These are phyloP conservation scores for Vitis cinerea DNA, from an alignment of 164 flowering plant species.

Conservation along the genomic window DNA sequence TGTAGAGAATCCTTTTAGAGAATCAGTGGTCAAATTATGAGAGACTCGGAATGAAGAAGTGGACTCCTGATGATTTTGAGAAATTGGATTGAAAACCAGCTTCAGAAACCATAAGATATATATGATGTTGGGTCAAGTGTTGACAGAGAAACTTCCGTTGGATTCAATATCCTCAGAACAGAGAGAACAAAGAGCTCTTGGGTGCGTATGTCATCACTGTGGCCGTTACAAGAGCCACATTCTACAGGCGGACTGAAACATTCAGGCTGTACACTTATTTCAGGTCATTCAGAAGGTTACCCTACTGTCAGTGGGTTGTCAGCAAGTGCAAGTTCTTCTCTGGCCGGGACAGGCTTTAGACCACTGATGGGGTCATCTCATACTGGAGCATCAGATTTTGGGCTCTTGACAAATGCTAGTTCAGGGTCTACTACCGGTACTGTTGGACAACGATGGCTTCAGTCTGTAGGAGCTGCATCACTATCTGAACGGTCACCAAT, in stretches of 20 bases:
- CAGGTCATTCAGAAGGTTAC: constrained; percentile 33
- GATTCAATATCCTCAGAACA: constrained; percentile 40
- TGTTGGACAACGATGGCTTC: constrained; percentile 35
- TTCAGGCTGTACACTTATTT: constrained; percentile 19
- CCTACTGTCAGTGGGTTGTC: constrained; percentile 30
- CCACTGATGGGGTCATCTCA: constrained; percentile 27
- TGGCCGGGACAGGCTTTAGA: constrained; percentile 29
- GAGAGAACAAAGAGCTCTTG: constrained; percentile 35
- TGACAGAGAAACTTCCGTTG: constrained; percentile 42
- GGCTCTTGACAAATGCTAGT: constrained; percentile 17
- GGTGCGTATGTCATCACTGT: constrained; percentile 24
- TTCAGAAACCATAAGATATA: too few relatives aligned
- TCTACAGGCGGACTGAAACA: constrained; percentile 25
- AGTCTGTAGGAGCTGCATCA: constrained; percentile 31
- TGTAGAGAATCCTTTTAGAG: too few relatives aligned
- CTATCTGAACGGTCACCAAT: constrained; percentile 47
- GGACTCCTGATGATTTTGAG: too few relatives aligned
- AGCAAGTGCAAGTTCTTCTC: constrained; percentile 27
- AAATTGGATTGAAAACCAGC: too few relatives aligned
- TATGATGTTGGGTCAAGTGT: constrained; percentile 34
- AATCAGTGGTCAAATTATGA: too few relatives aligned
- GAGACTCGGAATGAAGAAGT: too few relatives aligned
- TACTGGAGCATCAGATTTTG: constrained; percentile 29
- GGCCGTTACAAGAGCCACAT: constrained; percentile 28
- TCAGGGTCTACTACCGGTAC: constrained; percentile 30